Base-by-base conservation (phyloP, 441 rosid genomes). In the Pelargonium myrrhifolium region DNA sequence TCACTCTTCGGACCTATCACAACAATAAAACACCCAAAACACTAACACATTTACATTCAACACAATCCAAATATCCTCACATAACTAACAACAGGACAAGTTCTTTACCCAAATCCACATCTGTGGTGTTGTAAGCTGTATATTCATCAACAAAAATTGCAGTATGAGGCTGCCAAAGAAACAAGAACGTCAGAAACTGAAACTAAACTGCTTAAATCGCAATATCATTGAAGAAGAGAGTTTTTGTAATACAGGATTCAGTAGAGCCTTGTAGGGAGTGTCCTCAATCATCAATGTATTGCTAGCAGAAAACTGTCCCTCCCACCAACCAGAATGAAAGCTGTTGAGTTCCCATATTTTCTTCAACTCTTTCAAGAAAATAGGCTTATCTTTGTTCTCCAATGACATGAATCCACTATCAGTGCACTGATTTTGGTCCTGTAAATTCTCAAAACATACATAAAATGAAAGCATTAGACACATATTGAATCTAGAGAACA, bases 261-360 rank as follows among this genome's bases (percentile, higher is more conserved):
- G 55, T 17, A 81, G 74, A 6, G 77, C 69, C 65, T 76, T 78
- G 71, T 74, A 74, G 10, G 84, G 74, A 6, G 51, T 18, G 43
- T 71, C 64, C 47, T 78, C 84, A 6, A 76, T 78, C 56, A 78
- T 4, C 53, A 72, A 18, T 0, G 80, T 78, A 64, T 72, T 76
- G 0, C 20, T 61, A 0, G 76, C 51, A 17, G 73, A 65, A 65
- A 37, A 76, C 37, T 17, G 5, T 2, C 37, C 47, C 9, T 37
- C 7, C 0, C 0, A 4, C 8, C 40, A 3, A 5, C 59, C 42
- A 4, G 35, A 5, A 66, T 51, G 10, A 22, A 1, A 45, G 64
- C 62, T 43, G 0, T 21, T 42, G 8, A 14, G 45, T 17, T 45
- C 65, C 75, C 80, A 69, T 0, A 72, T 6, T 62, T 65, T 68